Conservation (phyloP, 108 stramenopile species). For the Chaetoceros muelleri region DNA sequence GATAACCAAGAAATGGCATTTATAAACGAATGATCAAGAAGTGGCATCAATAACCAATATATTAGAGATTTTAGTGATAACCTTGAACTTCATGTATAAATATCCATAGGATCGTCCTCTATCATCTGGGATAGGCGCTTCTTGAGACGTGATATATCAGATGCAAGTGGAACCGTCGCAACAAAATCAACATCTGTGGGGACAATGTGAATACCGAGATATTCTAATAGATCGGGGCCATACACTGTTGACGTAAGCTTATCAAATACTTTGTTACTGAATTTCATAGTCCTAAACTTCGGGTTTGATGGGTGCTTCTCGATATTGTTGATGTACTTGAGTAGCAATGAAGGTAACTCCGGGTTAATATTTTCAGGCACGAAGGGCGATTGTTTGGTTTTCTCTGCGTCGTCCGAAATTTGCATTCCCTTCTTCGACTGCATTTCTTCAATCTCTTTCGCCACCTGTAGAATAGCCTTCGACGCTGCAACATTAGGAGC, state of each 20-base stretch:
- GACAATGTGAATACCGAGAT: constrained; percentile 41
- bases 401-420: constrained; percentile 1
- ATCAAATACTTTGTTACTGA: constrained; percentile 67
- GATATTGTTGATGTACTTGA: constrained; percentile 58
- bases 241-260: constrained; percentile 39
- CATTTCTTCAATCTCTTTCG: neutral
- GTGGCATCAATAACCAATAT: too few relatives aligned
- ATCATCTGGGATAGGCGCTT: too few relatives aligned
- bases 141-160: constrained; percentile 11
- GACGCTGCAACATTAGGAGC: constrained; percentile 45
- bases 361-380: neutral
- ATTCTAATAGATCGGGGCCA: constrained; percentile 31
- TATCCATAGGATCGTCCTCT: too few relatives aligned
- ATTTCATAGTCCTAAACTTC: constrained; percentile 53
- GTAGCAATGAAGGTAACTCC: constrained; percentile 10
- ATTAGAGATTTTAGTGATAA: too few relatives aligned
- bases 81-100: too few relatives aligned
- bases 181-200: constrained; percentile 51
- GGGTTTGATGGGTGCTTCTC: constrained; percentile 41
- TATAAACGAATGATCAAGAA: too few relatives aligned
- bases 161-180: constrained; percentile 30
- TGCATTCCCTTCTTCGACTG: constrained; percentile 1
- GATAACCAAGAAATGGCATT: too few relatives aligned
- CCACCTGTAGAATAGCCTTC: constrained; percentile 30
- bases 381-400: constrained; percentile 3